Base-by-base conservation (phyloP, 805 yeast genomes). In the Candida sakaeoensis region DNA sequence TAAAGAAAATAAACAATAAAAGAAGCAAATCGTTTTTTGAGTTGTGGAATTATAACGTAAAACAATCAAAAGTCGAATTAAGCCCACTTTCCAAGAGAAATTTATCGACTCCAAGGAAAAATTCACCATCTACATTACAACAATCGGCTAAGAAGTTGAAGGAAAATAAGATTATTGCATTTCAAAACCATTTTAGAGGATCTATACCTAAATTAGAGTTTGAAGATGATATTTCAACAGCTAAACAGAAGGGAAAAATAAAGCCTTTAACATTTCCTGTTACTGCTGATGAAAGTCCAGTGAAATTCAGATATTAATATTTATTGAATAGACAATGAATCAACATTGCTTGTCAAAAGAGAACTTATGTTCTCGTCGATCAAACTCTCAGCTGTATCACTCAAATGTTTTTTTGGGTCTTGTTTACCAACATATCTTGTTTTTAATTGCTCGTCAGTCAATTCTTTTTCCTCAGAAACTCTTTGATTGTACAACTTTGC, bases 361-460 rank as follows among this genome's bases (percentile, higher is more conserved):
- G 95, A 80, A 9, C 87, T 88, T 36, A 93, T 82, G 58, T 93
- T 95, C 39, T 87, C 93, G 63, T 93, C 99, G 52, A 95, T 78
- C 38, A 87, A 72, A 45, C 73, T 70, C 49, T 87, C 95, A 8
- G 96, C 95, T 0, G 95, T 85, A 47, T 87, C 96, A 35, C 83
- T 76, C 53, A 93, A 72, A 69, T 93, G 99, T 70, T 91, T 93
- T 79, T 95, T 93, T 30, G 99, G 99, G 63, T 93, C 99, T 65
- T 91, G 97, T 60, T 88, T 90, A 53, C 99, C 99, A 26, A 93
- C 97, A 57, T 91, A 95, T 59, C 99, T 81, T 6, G 96, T 91
- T 63, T 87, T 88, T 51, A 91, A 75, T 62, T 90, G 93, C 29
- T 87, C 96, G 54, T 85, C 95, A 33, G 80, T 70, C 50, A 93